Conservation (phyloP, 495 filamentous ascomycete species). For the Aspergillus incahuasiensis region DNA sequence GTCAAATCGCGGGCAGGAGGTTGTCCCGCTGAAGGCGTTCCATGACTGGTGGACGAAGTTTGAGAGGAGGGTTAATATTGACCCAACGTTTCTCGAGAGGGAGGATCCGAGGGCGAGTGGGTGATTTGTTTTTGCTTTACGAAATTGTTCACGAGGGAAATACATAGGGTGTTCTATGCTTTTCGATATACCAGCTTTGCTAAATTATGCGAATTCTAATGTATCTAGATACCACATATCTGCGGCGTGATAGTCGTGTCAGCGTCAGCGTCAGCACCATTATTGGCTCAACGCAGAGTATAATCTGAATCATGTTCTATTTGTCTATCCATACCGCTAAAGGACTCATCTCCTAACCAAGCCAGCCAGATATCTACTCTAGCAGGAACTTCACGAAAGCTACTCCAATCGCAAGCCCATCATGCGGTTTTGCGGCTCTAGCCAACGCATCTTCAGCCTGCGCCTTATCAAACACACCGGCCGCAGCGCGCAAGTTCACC, state of each 20-base stretch:
- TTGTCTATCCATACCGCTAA: not conserved
- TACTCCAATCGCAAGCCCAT: conserved; percentile 64
- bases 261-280: not conserved
- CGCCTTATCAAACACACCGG: conserved; percentile 62
- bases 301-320: not conserved
- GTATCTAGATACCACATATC: not conserved
- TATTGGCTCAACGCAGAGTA: not conserved
- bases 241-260: not conserved
- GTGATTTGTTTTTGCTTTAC: not conserved
- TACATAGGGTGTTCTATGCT: not conserved
- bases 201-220: not conserved
- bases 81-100: conserved; percentile 87
- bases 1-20: conserved; percentile 58
- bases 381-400: conserved; percentile 73
- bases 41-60: conserved; percentile 98
- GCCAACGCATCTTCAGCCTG: conserved; percentile 60
- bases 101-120: conserved; percentile 47
- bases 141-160: not conserved
- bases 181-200: not conserved
- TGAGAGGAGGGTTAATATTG: conserved; percentile 76
- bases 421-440: conserved; percentile 62
- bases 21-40: conserved; percentile 86
- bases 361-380: conserved; percentile 9
- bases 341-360: not conserved
- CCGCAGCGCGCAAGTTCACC: conserved; percentile 51